Base-by-base conservation (phyloP, 2,329 filamentous ascomycete species). In the Teratosphaeria destructans region DNA sequence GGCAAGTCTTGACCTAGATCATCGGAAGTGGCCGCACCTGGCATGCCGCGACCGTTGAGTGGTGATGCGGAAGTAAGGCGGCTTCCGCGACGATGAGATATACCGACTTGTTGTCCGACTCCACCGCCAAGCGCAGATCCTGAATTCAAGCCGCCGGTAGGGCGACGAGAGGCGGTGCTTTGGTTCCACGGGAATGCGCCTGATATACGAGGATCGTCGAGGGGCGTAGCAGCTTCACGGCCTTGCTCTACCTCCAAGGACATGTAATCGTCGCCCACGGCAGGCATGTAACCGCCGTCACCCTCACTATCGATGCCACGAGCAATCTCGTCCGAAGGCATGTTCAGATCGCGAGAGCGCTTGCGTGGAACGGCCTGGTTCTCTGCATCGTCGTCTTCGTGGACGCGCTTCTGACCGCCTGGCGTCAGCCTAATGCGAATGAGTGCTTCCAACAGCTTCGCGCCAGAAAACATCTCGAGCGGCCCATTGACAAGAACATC, bases 121-220 rank as follows among this genome's bases (percentile, higher is more conserved):
- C 68, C 63, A 19, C 37, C 37, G 37, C 65, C 65, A 14, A 69
- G 58, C 14, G 74, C 69, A 26, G 72, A 74, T 6, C 67, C 61
- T 34, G 66, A 69, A 11, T 63, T 66, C 43, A 71, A 71, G 39
- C 72, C 74, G 12, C 74, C 78, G 27, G 68, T 68, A 12, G 77
- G 74, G 29, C 75, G 77, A 35, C 69, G 72, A 57, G 75, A 77
- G 23, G 71, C 72, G 56, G 73, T 64, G 59, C 68, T 68, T 52
- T 68, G 67, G 63, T 88, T 88, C 86, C 86, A 89, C 11, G 86
- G 86, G 79, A 88, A 84, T n/a, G 80, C 75, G 4, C 81, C 83
- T 27, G 83, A 82, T 32, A 82, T 55, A 11, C 66, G 81, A 47
- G 65, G 67, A 57, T 86, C 82, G 60, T 95, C 82, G 57, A 94